Conservation (phyloP, 306 rosid genomes). For the Inga oerstediana region DNA sequence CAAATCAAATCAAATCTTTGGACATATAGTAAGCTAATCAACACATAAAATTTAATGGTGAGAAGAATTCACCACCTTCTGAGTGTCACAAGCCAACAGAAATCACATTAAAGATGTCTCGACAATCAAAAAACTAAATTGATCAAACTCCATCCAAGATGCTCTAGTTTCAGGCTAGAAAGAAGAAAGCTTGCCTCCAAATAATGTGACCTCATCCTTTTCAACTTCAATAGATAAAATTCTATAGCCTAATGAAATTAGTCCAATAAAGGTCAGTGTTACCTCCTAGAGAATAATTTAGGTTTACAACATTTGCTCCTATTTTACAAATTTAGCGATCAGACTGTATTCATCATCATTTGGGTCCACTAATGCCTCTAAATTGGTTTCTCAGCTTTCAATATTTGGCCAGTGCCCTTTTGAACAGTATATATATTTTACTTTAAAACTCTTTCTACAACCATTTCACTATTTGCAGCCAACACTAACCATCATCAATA, state of each 20-base stretch:
- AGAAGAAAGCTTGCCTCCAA: constrained; percentile 13
- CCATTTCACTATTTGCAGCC: neutral
- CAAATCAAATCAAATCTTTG: too few species aligned
- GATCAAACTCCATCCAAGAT: constrained; percentile 18
- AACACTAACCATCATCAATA: neutral
- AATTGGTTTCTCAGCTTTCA: neutral
- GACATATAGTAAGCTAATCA: neutral
- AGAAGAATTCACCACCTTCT: constrained; percentile 13
- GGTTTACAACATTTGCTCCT: neutral
- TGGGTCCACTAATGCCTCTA: neutral
- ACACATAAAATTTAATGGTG: constrained; percentile 3
- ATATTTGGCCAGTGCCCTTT: neutral
- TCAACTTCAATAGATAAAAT: neutral
- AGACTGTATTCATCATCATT: neutral
- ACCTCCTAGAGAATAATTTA: neutral
- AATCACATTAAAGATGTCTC: constrained; percentile 12
- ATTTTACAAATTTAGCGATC: neutral
- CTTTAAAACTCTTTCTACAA: neutral
- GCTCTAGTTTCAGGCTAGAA: neutral
- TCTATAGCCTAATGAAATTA: neutral
- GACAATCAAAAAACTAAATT: constrained; percentile 5
- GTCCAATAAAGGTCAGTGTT: neutral
- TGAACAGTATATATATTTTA: too few species aligned
- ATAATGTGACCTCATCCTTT: neutral
- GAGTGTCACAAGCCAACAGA: constrained; percentile 11